A percentile compares a stretch with the other conserved stretches of the same genome.
Conservation (phyloP, 345 rosid genomes). For the Dimocarpus longan region DNA sequence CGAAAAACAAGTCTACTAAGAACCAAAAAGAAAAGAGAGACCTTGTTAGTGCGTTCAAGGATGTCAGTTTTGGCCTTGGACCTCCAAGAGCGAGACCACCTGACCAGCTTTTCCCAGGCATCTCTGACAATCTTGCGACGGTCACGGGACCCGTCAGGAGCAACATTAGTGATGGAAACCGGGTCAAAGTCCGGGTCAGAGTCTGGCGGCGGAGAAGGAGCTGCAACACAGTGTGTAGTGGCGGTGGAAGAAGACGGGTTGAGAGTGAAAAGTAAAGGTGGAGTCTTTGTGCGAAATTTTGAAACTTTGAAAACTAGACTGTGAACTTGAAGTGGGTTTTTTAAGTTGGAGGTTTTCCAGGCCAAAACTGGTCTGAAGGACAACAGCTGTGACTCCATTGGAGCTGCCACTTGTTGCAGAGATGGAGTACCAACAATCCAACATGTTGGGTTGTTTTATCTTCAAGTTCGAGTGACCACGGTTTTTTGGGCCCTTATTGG, state of each 20-base stretch:
- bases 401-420: slow-evolving; percentile 43
- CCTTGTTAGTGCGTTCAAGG: slow-evolving; percentile 83
- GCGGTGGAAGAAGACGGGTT: not conserved
- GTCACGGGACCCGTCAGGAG: slow-evolving; percentile 41
- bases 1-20: not conserved
- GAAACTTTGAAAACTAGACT: slow-evolving; percentile 26
- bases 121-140: slow-evolving; percentile 69
- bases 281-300: slow-evolving; percentile 20
- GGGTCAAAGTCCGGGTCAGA: not conserved
- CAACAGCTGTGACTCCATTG: slow-evolving; percentile 29
- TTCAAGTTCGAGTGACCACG: not conserved
- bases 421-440: not conserved
- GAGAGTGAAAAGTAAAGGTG: slow-evolving; percentile 12
- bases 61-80: slow-evolving; percentile 74
- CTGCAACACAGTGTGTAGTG: slow-evolving; percentile 29
- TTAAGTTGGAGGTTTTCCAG: not conserved
- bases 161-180: not conserved
- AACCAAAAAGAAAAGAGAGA: slow-evolving; percentile 8
- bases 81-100: slow-evolving; percentile 92
- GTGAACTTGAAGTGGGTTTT: slow-evolving; percentile 19
- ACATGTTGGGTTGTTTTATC: not conserved
- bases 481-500: slow-evolving; percentile 3
- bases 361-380: slow-evolving; percentile 11
- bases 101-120: slow-evolving; percentile 90
- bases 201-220: slow-evolving; percentile 19